Evolutionary conservation across 108 stramenopile species (phyloP), one percentile per base, ranked within the genome.

Genomic region (Nitzschia sp.): DNA sequence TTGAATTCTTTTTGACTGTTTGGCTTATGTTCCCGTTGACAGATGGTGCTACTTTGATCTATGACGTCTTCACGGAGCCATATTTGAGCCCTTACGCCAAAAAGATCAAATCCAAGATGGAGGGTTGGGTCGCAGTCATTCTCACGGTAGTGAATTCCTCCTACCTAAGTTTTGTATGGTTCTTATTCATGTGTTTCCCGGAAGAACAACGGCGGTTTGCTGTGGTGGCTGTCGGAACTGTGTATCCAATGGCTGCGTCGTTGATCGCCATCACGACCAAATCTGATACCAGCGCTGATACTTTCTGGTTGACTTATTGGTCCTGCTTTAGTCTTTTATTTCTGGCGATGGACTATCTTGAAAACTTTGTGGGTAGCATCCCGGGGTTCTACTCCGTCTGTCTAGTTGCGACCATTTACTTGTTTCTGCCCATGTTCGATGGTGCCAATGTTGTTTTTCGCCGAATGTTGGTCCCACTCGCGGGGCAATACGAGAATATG

Each of bases 241-340:
- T 79, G 28, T 84, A 80, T 53, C 83, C 83, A 22, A 53, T 77
- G 29, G 73, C 69, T 5, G 79, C 83, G 28, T 67, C 73, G 3
- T 71, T 54, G 8, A 72, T 78, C 0, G 79, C 76, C 26, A 25
- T 77, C 26, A 68, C 76, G 1, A 66, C 76, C 21, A 63, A 71
- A n/a, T 8, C 26, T 1, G 79, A 78, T 48, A 57, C 29, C n/a
- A 28, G 15, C 16, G 76, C 60, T 53, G 68, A 76, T 28, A 79
- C 76, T 25, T 72, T 68, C 48, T 84, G 83, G 83, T 33, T 84
- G 8, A 80, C 79, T 2, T 84, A 84, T 63, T 84, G 83, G 83
- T 47, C 59, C 6, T 77, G 79, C 30, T 84, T 74, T 58, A 64
- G 66, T 38, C 13, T 77, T 5, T 70, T 84, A 1, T 80, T 72